Base-by-base conservation (phyloP, 1,284 basidiomycete species). In the Xerocomus amazonicus region DNA sequence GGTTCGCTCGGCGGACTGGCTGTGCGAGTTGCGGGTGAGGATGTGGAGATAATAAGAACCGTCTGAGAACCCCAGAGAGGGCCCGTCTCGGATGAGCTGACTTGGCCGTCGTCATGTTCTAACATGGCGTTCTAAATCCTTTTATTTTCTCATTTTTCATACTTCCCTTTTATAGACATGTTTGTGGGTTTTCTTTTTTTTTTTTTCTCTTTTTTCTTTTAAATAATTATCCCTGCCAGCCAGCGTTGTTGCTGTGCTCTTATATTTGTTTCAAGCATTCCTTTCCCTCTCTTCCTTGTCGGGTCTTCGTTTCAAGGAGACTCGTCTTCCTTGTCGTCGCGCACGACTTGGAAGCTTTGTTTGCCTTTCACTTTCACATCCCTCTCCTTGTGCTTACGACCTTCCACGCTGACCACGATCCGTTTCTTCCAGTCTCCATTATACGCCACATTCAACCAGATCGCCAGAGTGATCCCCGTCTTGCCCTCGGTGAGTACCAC, bases 331-430 rank as follows among this genome's bases (percentile, higher is more conserved):
- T 61, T 66, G 63, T 63, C 66, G 67, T 62, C 53, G 49, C 51
- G 55, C 53, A 54, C 68, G 63, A 41, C 61, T 62, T 56, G 52
- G 54, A 48, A 49, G 19, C 55, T 36, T 27, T 31, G 34, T 36
- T 47, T 45, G 47, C 53, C 60, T 61, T 56, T 67, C 64, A 45
- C 66, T 65, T 62, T 53, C 43, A 57, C 62, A 54, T 54, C 52
- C 58, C 53, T 23, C 56, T 62, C 64, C 61, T 60, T 60, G 57
- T 63, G 57, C 58, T 77, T 60, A 80, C 77, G 78, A 79, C 73
- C 67, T 51, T 65, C 66, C 59, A 77, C 76, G 78, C 77, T 81
- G 70, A 78, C 76, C 66, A 79, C 73, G 70, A 73, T 62, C 65
- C 58, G 58, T 61, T 52, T 47, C 52, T 48, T 47, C 67, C 60